Conservation (phyloP, 2,329 filamentous ascomycete genomes). For the Cladosporium sp. region DNA sequence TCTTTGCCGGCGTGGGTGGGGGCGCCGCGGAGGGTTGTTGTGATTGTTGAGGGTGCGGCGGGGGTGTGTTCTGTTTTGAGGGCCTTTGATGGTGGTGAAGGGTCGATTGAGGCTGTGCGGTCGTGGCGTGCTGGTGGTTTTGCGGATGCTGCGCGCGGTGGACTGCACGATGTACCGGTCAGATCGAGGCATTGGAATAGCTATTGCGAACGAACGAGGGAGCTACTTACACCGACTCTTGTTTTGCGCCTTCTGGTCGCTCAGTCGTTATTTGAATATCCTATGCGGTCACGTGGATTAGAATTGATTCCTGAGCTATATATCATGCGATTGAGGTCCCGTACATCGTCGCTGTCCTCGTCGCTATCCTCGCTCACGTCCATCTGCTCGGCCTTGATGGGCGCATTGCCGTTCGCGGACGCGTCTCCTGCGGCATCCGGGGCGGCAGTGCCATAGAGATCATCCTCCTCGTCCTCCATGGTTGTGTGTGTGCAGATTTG, state of each 20-base stretch:
- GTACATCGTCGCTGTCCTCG: constrained; percentile 43
- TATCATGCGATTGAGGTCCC: constrained; percentile 13
- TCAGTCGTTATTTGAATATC: constrained; percentile 57
- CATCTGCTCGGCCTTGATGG: constrained; percentile 45
- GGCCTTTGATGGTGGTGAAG: constrained; percentile 15
- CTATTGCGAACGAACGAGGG: background rate
- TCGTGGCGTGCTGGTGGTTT: constrained; percentile 11
- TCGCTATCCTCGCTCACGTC: constrained; percentile 46
- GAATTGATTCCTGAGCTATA: constrained; percentile 10
- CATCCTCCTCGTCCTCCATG: constrained; percentile 56
- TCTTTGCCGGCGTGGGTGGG: constrained; percentile 48
- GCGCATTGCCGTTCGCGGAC: constrained; percentile 31
- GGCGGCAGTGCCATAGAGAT: constrained; percentile 45
- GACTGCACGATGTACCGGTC: background rate
- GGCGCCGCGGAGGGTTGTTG: constrained; percentile 19
- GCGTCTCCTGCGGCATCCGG: constrained; percentile 26
- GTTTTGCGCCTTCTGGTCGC: constrained; percentile 40
- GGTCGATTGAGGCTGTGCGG: constrained; percentile 14
- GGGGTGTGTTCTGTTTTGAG: constrained; percentile 6
- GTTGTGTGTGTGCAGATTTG: background rate
- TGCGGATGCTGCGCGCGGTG: constrained; percentile 13
- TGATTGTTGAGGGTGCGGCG: background rate
- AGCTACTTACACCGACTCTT: constrained; percentile 23
- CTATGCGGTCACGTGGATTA: constrained; percentile 30
- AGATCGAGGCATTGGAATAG: background rate